Percentiles rank a stretch among this genome's conserved stretches.
These are phyloP conservation scores for Hericium erinaceus DNA, from an alignment of 768 basidiomycete species.

Conservation along the genomic window DNA sequence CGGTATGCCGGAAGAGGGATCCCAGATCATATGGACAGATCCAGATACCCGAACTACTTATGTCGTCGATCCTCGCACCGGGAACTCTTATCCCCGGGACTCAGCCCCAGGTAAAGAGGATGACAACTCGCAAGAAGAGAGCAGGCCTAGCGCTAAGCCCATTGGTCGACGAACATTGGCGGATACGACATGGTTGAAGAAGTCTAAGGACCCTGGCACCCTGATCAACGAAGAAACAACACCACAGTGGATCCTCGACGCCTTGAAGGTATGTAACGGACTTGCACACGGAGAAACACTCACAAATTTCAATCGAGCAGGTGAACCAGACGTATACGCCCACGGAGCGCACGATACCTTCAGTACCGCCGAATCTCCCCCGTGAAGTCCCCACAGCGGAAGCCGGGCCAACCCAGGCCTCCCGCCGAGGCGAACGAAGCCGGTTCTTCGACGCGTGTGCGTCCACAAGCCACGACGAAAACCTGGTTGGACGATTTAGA, in stretches of 20 bases:
- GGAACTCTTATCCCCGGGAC: conserved; percentile 45
- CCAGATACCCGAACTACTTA: conserved; percentile 49
- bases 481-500: conserved; percentile 24
- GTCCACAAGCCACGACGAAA: not conserved
- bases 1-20: conserved; percentile 4
- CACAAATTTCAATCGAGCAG: not conserved
- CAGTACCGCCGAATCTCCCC: not conserved
- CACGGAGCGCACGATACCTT: not conserved
- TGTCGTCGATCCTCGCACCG: conserved; percentile 57
- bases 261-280: conserved; percentile 38
- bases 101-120: conserved; percentile 7
- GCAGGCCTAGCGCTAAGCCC: conserved; percentile 10
- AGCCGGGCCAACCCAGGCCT: not conserved
- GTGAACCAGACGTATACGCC: not conserved
- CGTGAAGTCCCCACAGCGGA: not conserved
- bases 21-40: conserved; percentile 51
- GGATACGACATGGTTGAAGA: conserved; percentile 1
- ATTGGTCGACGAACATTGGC: conserved; percentile 14
- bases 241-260: conserved; percentile 59
- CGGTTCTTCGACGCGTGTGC: not conserved
- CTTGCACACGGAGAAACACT: not conserved
- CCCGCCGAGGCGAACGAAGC: not conserved
- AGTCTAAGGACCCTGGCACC: conserved; percentile 4
- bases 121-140: conserved; percentile 2
- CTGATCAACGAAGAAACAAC: conserved; percentile 16